phyloP scores from a whole-genome alignment of 805 yeast genomes.

The Spathaspora arborariae region DNA sequence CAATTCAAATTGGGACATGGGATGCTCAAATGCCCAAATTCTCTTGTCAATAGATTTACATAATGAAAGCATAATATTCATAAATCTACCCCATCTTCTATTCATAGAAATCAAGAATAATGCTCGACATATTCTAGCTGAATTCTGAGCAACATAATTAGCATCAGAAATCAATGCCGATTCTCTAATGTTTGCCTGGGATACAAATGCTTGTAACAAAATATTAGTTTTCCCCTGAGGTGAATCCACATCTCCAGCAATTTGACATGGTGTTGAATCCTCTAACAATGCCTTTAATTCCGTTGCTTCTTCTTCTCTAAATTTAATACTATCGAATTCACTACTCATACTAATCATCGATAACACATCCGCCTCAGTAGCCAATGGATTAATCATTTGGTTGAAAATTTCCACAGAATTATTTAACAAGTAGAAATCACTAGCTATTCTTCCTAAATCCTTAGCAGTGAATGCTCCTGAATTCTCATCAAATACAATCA shows the following conservation, averaged over 20 bases:
- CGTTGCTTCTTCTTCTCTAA: conserved; percentile 78
- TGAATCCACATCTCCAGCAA: conserved; percentile 71
- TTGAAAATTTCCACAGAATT: conserved; percentile 88
- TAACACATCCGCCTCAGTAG: conserved; percentile 88
- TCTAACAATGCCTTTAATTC: conserved; percentile 68
- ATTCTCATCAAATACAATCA: conserved; percentile 88
- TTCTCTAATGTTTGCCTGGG: conserved; percentile 67
- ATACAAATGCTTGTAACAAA: conserved; percentile 82
- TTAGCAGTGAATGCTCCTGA: conserved; percentile 77
- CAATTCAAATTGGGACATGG: conserved; percentile 80
- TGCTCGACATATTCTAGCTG: conserved; percentile 91
- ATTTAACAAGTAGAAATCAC: conserved; percentile 84
- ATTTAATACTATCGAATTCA: conserved; percentile 87
- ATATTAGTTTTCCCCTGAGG: conserved; percentile 85
- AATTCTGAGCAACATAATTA: conserved; percentile 91
- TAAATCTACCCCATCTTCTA: conserved; percentile 85
- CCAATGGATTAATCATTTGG: conserved; percentile 74
- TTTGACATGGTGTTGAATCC: conserved; percentile 68
- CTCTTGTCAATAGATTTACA: conserved; percentile 85
- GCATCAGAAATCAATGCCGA: conserved; percentile 83
- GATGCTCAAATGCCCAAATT: conserved; percentile 89
- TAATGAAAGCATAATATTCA: conserved; percentile 69
- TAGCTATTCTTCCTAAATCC: conserved; percentile 90
- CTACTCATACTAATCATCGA: conserved; percentile 88
- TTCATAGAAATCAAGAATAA: conserved; percentile 81